These are phyloP conservation scores for Fusarium sp. DNA, from an alignment of 2,329 filamentous ascomycete species.

Conservation along the genomic window DNA sequence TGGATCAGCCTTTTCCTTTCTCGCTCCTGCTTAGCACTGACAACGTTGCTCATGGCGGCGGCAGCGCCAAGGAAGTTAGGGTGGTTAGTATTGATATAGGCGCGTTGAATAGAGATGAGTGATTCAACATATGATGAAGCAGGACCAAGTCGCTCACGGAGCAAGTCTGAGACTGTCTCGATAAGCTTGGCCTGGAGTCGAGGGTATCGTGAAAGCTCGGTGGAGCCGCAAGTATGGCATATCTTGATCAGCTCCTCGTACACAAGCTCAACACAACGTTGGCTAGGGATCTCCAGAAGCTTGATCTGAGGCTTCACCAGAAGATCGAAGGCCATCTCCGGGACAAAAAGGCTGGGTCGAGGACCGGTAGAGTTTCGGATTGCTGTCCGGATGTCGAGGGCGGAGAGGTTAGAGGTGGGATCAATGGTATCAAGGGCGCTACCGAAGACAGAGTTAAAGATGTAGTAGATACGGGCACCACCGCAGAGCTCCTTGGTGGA, in stretches of 20 bases:
- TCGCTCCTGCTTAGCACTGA: slow-evolving; percentile 93
- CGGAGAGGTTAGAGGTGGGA: slow-evolving; percentile 93
- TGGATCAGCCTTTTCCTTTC: slow-evolving; percentile 84
- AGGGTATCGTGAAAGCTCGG: slow-evolving; percentile 91
- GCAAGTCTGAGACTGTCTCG: slow-evolving; percentile 95
- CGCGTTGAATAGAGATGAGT: slow-evolving; percentile 94
- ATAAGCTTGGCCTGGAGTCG: slow-evolving; percentile 96
- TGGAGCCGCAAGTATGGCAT: slow-evolving; percentile 97
- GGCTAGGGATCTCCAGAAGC: slow-evolving; percentile 91
- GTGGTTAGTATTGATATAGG: slow-evolving; percentile 99
- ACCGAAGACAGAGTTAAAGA: slow-evolving; percentile 98
- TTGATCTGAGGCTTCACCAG: slow-evolving; percentile 99
- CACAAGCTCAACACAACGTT: slow-evolving; percentile 96
- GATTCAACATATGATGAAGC: slow-evolving; percentile 94
- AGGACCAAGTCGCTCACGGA: slow-evolving; percentile 91
- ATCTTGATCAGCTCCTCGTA: slow-evolving; percentile 99
- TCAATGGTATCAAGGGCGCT: slow-evolving; percentile 97
- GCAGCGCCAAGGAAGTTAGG: slow-evolving; percentile 98
- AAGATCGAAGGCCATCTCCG: slow-evolving; percentile 96
- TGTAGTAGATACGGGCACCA: slow-evolving; percentile 96
- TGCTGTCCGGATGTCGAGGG: slow-evolving; percentile 94
- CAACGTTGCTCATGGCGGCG: slow-evolving; percentile 96
- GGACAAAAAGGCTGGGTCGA: slow-evolving; percentile 94
- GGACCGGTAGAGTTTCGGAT: slow-evolving; percentile 98
- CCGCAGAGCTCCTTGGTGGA: slow-evolving; percentile 98